phyloP scores from a whole-genome alignment of 129 eudicot species.

The Scalesia atractyloides region DNA sequence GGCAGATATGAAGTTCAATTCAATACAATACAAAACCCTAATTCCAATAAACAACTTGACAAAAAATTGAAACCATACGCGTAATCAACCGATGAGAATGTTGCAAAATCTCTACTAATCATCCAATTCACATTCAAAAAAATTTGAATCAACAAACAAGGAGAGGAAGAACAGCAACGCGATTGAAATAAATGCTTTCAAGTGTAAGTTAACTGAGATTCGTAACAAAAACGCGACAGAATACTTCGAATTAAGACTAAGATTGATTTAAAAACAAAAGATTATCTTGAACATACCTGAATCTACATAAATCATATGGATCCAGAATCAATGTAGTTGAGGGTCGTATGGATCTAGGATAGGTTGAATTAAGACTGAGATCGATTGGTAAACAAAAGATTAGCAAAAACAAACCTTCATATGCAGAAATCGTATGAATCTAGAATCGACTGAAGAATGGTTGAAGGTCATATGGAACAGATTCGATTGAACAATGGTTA shows the following conservation, averaged over 20 bases:
- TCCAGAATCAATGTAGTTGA: too few species aligned
- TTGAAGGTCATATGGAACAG: too few species aligned
- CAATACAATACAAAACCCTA: slow-evolving; percentile 24
- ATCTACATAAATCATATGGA: too few species aligned
- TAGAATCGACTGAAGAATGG: too few species aligned
- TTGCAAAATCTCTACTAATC: background rate
- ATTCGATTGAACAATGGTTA: too few species aligned
- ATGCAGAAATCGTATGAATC: background rate
- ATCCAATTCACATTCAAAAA: background rate
- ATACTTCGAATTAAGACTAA: background rate
- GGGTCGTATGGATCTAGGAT: too few species aligned
- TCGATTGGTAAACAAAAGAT: background rate
- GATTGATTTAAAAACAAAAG: too few species aligned
- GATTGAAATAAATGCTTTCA: background rate
- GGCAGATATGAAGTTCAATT: background rate
- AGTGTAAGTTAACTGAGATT: slow-evolving; percentile 11
- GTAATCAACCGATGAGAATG: background rate
- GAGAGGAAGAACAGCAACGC: background rate
- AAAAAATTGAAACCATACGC: background rate
- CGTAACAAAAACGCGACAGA: background rate
- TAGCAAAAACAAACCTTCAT: slow-evolving; percentile 9
- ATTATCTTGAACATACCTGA: too few species aligned
- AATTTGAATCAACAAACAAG: background rate
- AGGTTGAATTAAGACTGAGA: background rate
- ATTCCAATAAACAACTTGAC: background rate